These are phyloP conservation scores for Incumbomyces lentus DNA, from an alignment of 2,329 filamentous ascomycete species.

Conservation along the genomic window DNA sequence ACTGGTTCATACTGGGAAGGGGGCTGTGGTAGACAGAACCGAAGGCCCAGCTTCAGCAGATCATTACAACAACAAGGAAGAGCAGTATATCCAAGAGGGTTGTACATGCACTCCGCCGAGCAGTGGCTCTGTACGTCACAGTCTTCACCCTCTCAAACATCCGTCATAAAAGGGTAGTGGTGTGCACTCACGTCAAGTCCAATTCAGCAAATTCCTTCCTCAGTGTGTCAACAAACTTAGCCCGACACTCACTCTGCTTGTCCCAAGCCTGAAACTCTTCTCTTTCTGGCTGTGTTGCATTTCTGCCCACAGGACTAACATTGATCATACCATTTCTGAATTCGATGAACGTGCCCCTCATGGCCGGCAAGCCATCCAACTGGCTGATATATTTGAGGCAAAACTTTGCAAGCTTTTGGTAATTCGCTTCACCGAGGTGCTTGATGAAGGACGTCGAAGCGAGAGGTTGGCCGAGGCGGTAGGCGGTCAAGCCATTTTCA, in stretches of 20 bases:
- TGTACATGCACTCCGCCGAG: too few species aligned
- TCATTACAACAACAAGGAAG: too few species aligned
- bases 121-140: too few species aligned
- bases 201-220: constrained; percentile 73
- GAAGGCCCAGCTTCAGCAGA: too few species aligned
- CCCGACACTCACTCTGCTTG: constrained; percentile 62
- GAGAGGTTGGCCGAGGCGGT: constrained; percentile 67
- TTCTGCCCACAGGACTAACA: constrained; percentile 58
- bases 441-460: constrained; percentile 77
- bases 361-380: constrained; percentile 47
- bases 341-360: constrained; percentile 58
- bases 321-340: constrained; percentile 59
- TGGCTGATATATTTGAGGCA: constrained; percentile 52
- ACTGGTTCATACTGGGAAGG: constrained; percentile 4
- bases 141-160: too few species aligned
- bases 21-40: too few species aligned
- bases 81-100: too few species aligned
- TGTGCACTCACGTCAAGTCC: constrained; percentile 62
- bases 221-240: constrained; percentile 64
- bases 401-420: constrained; percentile 51
- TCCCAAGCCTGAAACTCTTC: constrained; percentile 76
- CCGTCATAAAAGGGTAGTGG: too few species aligned
- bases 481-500: constrained; percentile 92
- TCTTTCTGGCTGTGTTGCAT: constrained; percentile 70
- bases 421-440: constrained; percentile 76